A percentile compares a stretch with the other conserved stretches of the same genome.
Conservation (phyloP, 2,329 filamentous ascomycete genomes). For the Aspergillus glaucus region DNA sequence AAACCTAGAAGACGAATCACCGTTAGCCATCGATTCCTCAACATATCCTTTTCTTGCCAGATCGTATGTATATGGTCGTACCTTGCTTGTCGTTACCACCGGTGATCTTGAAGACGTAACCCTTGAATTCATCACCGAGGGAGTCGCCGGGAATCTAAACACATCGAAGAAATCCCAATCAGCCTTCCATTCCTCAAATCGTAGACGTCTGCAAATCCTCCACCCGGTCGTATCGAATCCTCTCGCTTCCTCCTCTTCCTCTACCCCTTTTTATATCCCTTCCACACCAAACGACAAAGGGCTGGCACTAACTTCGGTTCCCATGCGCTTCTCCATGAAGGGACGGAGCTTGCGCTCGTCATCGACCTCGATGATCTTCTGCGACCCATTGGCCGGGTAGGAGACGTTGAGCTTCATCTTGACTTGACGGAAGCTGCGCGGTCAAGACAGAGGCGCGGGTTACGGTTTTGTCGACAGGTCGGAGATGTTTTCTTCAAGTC, state of each 20-base stretch:
- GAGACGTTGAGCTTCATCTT: constrained; percentile 74
- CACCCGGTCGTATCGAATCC: constrained; percentile 5
- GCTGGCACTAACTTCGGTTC: constrained; percentile 45
- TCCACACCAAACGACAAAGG: constrained; percentile 3
- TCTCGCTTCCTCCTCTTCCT: constrained; percentile 6
- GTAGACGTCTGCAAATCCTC: neutral
- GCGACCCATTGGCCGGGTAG: constrained; percentile 98
- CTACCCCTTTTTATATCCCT: constrained; percentile 4
- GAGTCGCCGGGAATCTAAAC: constrained; percentile 79
- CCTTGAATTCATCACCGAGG: constrained; percentile 99
- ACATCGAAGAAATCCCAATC: constrained; percentile 24
- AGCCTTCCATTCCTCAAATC: constrained; percentile 16
- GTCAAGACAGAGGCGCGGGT: constrained; percentile 43
- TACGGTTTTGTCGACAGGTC: constrained; percentile 32
- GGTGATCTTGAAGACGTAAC: constrained; percentile 99
- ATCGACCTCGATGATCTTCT: constrained; percentile 98
- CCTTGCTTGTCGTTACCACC: constrained; percentile 99
- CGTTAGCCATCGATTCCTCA: constrained; percentile 19
- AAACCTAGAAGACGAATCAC: constrained; percentile 52
- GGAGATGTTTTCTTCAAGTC: constrained; percentile 25
- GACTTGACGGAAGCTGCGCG: constrained; percentile 39
- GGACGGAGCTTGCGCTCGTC: constrained; percentile 98
- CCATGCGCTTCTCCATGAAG: constrained; percentile 96
- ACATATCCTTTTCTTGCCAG: constrained; percentile 1
- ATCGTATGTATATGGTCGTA: constrained; percentile 16